Percentiles rank a stretch among this genome's conserved stretches.
Evolutionary conservation across 352 stramenopile genomes (phyloP).

Genomic region (Globisporangium mamillatum): DNA sequence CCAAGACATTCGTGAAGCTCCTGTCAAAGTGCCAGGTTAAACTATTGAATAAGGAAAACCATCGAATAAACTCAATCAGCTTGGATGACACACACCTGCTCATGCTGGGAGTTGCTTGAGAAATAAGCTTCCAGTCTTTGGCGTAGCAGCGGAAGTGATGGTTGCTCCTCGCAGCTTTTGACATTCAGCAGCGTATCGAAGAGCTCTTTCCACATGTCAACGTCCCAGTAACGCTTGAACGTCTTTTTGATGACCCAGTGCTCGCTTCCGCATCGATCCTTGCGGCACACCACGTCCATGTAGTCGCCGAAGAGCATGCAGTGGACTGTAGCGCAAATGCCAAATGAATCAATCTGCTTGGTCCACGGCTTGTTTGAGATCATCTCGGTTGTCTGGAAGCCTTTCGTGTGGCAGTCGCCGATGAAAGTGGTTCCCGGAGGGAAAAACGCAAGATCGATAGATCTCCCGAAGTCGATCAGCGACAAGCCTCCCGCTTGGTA

Average conservation of each 20-base stretch:
- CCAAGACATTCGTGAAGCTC: slow-evolving; percentile 50
- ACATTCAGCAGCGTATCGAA: slow-evolving; percentile 79
- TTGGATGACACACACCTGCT: slow-evolving; percentile 32
- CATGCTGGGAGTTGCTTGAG: slow-evolving; percentile 30
- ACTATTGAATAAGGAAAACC: not conserved
- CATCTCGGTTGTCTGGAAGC: slow-evolving; percentile 87
- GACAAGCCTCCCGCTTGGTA: slow-evolving; percentile 47
- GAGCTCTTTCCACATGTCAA: slow-evolving; percentile 65
- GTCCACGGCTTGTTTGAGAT: slow-evolving; percentile 69
- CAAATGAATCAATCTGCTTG: slow-evolving; percentile 85
- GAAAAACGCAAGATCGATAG: slow-evolving; percentile 71
- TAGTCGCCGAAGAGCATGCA: slow-evolving; percentile 86
- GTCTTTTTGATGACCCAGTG: slow-evolving; percentile 46
- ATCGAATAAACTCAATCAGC: slow-evolving; percentile 8
- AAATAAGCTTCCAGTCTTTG: slow-evolving; percentile 61
- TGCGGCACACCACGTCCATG: slow-evolving; percentile 59
- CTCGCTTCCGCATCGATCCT: slow-evolving; percentile 21
- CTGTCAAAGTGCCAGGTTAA: slow-evolving; percentile 20
- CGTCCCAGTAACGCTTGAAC: slow-evolving; percentile 84
- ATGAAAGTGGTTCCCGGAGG: slow-evolving; percentile 51
- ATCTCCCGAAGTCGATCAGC: slow-evolving; percentile 84
- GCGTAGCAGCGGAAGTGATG: slow-evolving; percentile 43
- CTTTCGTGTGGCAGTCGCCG: slow-evolving; percentile 80
- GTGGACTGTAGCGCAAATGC: slow-evolving; percentile 67
- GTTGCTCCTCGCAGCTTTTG: slow-evolving; percentile 58